phyloP scores from a whole-genome alignment of 2,329 filamentous ascomycete species.

The Ascochyta fabae region DNA sequence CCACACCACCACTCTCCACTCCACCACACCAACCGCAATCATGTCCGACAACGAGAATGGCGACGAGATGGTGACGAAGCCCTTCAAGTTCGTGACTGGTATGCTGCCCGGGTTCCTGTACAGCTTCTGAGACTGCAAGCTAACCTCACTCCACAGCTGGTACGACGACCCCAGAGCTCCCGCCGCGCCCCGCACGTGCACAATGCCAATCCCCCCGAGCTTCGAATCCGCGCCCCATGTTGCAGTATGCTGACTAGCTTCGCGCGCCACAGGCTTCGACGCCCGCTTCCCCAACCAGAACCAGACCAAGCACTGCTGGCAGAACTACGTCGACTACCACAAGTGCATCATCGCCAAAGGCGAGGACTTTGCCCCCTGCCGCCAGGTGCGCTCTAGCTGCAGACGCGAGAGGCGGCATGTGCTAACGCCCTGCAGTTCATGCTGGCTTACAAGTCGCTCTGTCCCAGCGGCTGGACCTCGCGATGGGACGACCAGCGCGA shows the following conservation, averaged over 20 bases:
- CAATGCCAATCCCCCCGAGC: conserved; percentile 1
- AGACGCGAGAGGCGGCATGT: not conserved
- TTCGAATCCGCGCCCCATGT: not conserved
- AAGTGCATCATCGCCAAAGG: conserved; percentile 99
- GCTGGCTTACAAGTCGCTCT: conserved; percentile 95
- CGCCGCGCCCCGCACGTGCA: conserved; percentile 11
- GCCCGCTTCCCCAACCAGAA: conserved; percentile 99
- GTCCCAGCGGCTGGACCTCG: conserved; percentile 91
- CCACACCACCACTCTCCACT: conserved; percentile 25
- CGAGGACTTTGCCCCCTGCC: conserved; percentile 97
- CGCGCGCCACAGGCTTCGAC: conserved; percentile 77
- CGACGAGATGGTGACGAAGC: conserved; percentile 91
- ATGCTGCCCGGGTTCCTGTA: conserved; percentile 52
- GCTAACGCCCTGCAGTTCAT: conserved; percentile 71
- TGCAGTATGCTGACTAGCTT: conserved; percentile 28
- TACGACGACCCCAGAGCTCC: conserved; percentile 38
- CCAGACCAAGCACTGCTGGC: conserved; percentile 99
- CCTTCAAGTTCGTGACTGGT: conserved; percentile 99
- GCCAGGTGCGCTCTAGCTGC: conserved; percentile 69
- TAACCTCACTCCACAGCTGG: conserved; percentile 49
- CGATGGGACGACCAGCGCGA: conserved; percentile 98
- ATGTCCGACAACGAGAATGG: conserved; percentile 74
- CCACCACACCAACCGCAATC: conserved; percentile 59
- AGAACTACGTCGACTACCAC: conserved; percentile 99
- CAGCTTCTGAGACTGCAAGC: conserved; percentile 26